A percentile compares a stretch with the other conserved stretches of the same genome.
phyloP scores from a whole-genome alignment of 129 eudicot species.

The Artemisia tridentata region DNA sequence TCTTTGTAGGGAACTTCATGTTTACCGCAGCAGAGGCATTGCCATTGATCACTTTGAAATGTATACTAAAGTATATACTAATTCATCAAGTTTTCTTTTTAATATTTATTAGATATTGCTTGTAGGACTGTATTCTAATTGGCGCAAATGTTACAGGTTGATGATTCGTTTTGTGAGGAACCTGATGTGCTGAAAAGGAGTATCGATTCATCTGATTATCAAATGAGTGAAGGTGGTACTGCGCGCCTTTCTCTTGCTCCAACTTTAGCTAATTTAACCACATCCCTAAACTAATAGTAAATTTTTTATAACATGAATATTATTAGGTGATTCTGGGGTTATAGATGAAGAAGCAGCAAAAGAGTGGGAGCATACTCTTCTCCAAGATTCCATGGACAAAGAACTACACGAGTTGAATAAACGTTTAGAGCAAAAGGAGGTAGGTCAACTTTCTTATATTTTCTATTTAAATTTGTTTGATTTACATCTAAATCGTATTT shows the following conservation, averaged over 20 bases:
- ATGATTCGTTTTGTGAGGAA: constrained; percentile 47
- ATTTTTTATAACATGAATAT: constrained; percentile 14
- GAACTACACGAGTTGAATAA: constrained; percentile 80
- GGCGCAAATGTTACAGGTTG: constrained; percentile 51
- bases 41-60: no score
- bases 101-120: no score
- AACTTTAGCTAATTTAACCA: constrained; percentile 11
- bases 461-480: not conserved
- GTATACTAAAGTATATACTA: no score
- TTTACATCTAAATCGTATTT: not conserved
- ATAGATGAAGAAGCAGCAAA: constrained; percentile 92
- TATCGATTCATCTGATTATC: constrained; percentile 78
- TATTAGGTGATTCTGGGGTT: constrained; percentile 70
- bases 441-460: constrained; percentile 16
- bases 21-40: no score
- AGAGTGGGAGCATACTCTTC: constrained; percentile 94
- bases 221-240: constrained; percentile 81
- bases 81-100: no score
- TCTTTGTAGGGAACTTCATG: no score
- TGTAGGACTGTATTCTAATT: no score
- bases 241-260: constrained; percentile 12
- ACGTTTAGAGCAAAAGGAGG: constrained; percentile 87
- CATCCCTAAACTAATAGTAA: not conserved
- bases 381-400: constrained; percentile 91
- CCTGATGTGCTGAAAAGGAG: constrained; percentile 70